These are phyloP conservation scores for Penium margaritaceum DNA, from an alignment of 139 green algal genomes.

Conservation along the genomic window DNA sequence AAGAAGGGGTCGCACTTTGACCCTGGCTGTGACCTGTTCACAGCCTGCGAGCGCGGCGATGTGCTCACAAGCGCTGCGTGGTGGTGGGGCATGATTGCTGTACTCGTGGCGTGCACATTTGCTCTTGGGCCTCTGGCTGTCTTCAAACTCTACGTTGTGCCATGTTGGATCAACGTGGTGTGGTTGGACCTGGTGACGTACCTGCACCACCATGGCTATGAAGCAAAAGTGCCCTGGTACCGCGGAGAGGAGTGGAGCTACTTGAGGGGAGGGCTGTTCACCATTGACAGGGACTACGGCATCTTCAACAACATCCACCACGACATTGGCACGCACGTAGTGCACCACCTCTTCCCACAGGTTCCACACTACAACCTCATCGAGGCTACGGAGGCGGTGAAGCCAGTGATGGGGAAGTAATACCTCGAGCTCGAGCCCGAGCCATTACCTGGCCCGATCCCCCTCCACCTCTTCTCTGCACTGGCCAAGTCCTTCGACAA, in stretches of 20 bases:
- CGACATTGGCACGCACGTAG: constrained; percentile 88
- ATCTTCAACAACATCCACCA: constrained; percentile 94
- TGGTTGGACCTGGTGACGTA: constrained; percentile 95
- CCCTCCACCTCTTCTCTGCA: constrained; percentile 69
- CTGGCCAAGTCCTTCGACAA: constrained; percentile 68
- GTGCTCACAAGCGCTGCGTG: constrained; percentile 73
- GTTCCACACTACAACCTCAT: constrained; percentile 91
- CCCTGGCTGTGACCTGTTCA: constrained; percentile 78
- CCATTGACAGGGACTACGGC: constrained; percentile 86
- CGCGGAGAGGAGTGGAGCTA: constrained; percentile 86
- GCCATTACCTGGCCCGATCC: constrained; percentile 61
- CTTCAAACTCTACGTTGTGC: constrained; percentile 83
- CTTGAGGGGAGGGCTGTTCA: constrained; percentile 82
- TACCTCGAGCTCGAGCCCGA: constrained; percentile 72
- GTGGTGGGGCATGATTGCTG: constrained; percentile 66
- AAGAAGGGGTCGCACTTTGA: constrained; percentile 87
- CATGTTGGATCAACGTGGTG: constrained; percentile 75
- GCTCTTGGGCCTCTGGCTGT: constrained; percentile 68
- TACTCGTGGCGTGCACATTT: constrained; percentile 67
- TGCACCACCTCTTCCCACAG: constrained; percentile 90
- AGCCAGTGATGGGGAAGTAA: constrained; percentile 83
- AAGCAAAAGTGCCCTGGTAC: constrained; percentile 86
- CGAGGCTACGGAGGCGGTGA: constrained; percentile 79
- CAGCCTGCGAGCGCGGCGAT: constrained; percentile 22
- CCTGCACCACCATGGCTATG: constrained; percentile 83